A percentile compares a stretch with the other conserved stretches of the same genome.
phyloP scores from a whole-genome alignment of 352 stramenopile species.

The Phytophthora pistaciae region DNA sequence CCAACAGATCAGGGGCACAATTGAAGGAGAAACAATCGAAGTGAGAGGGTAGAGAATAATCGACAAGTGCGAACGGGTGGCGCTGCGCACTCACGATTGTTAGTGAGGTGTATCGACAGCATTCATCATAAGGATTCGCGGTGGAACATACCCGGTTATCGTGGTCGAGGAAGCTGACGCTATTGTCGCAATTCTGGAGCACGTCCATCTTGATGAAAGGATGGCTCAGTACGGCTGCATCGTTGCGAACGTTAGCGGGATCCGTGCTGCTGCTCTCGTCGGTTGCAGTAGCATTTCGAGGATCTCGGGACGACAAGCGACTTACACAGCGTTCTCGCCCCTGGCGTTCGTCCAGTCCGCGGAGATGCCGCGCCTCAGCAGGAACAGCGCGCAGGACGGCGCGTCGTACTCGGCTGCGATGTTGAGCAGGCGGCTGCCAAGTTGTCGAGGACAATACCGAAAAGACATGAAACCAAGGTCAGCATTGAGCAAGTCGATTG shows the following conservation, averaged over 20 bases:
- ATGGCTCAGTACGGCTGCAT: slow-evolving; percentile 10
- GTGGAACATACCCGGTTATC: slow-evolving; percentile 7
- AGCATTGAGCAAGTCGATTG: background rate
- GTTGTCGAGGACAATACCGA: background rate
- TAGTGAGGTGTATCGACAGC: too few species aligned
- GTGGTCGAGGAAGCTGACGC: slow-evolving; percentile 22
- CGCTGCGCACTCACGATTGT: too few species aligned
- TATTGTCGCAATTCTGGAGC: slow-evolving; percentile 18
- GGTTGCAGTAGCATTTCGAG: slow-evolving; percentile 23
- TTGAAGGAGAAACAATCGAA: too few species aligned
- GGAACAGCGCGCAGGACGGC: slow-evolving; percentile 20
- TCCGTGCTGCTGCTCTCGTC: background rate
- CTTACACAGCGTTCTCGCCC: slow-evolving; percentile 20
- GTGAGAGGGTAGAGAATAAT: too few species aligned
- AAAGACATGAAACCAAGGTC: background rate
- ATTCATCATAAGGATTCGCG: too few species aligned
- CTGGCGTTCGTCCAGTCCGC: slow-evolving; percentile 19
- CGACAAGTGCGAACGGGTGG: too few species aligned
- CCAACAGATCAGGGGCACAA: too few species aligned
- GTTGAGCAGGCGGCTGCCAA: slow-evolving; percentile 24
- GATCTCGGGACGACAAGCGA: slow-evolving; percentile 24
- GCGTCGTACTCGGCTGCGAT: slow-evolving; percentile 29
- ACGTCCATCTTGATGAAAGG: slow-evolving; percentile 30
- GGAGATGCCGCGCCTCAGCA: slow-evolving; percentile 14
- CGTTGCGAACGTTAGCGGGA: background rate